Percentiles rank a stretch among this genome's conserved stretches.
phyloP scores from a whole-genome alignment of 345 rosid species.

The Bruguiera parviflora region DNA sequence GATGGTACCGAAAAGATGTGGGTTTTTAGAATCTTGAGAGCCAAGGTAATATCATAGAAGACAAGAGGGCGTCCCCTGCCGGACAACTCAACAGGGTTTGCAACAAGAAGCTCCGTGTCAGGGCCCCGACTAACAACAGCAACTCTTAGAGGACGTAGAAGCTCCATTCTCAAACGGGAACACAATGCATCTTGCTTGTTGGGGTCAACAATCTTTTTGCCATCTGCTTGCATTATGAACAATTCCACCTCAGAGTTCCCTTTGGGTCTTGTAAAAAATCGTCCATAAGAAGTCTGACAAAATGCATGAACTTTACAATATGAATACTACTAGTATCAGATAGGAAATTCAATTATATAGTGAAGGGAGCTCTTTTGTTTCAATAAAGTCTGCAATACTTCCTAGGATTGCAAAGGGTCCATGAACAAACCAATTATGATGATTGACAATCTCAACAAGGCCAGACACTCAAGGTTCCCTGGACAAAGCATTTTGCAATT shows the following conservation, averaged over 20 bases:
- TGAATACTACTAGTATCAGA: background rate
- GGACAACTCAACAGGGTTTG: conserved; percentile 73
- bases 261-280: conserved; percentile 46
- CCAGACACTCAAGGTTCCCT: background rate
- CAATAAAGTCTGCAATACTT: background rate
- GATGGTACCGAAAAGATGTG: conserved; percentile 51
- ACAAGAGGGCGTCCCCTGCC: conserved; percentile 74
- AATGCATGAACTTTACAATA: background rate
- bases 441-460: background rate
- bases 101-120: conserved; percentile 59
- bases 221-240: conserved; percentile 60
- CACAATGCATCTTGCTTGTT: conserved; percentile 52
- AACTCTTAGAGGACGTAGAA: conserved; percentile 52
- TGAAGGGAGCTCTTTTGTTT: background rate
- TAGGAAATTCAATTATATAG: background rate
- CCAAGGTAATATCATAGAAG: conserved; percentile 59
- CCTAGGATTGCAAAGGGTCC: background rate
- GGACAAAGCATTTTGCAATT: background rate
- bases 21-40: conserved; percentile 43
- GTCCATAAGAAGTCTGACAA: conserved; percentile 55
- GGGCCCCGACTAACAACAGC: conserved; percentile 62
- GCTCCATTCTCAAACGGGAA: conserved; percentile 62
- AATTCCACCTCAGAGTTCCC: conserved; percentile 54
- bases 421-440: background rate
- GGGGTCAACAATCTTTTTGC: conserved; percentile 58